Conservation (phyloP, 495 filamentous ascomycete genomes). For the Lineolata rhizophorae region DNA sequence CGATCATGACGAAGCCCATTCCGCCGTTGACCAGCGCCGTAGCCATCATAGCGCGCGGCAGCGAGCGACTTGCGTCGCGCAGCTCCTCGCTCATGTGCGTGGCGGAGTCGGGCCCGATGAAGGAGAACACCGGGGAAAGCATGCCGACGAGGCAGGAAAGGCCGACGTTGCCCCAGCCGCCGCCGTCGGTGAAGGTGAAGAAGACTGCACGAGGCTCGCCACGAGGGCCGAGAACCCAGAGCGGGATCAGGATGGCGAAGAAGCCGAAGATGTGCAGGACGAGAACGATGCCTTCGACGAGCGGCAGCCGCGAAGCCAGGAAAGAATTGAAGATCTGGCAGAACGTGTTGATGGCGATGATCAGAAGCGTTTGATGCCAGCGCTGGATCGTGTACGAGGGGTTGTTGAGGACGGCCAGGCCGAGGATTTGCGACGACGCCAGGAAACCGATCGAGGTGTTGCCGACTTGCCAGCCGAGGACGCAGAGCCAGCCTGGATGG, state of each 20-base stretch:
- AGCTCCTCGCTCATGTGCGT: slow-evolving; percentile 19
- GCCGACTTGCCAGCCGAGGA: slow-evolving; percentile 11
- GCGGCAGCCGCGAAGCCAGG: neutral
- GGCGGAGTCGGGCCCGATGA: slow-evolving; percentile 7
- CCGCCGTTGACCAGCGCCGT: slow-evolving; percentile 12
- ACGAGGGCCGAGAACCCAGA: slow-evolving; percentile 6
- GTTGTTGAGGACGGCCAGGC: slow-evolving; percentile 11
- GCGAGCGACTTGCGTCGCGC: slow-evolving; percentile 10
- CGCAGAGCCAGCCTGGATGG: slow-evolving; percentile 12
- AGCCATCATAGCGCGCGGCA: slow-evolving; percentile 16
- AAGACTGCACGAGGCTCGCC: slow-evolving; percentile 6
- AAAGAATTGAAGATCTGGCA: slow-evolving; percentile 9
- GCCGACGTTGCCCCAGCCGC: slow-evolving; percentile 7
- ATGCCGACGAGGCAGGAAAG: slow-evolving; percentile 6
- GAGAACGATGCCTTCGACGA: neutral
- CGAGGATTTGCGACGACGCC: slow-evolving; percentile 5
- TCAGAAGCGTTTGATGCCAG: slow-evolving; percentile 16
- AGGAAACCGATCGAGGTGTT: slow-evolving; percentile 8
- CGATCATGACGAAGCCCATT: slow-evolving; percentile 11
- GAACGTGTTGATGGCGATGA: slow-evolving; percentile 6
- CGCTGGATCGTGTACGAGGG: slow-evolving; percentile 7
- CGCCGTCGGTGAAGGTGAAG: slow-evolving; percentile 7
- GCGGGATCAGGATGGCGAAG: slow-evolving; percentile 16
- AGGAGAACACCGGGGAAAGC: slow-evolving; percentile 1
- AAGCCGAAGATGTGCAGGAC: slow-evolving; percentile 30